phyloP scores from a whole-genome alignment of 2,329 filamentous ascomycete species.

The Ceratocystis diversiconidia region DNA sequence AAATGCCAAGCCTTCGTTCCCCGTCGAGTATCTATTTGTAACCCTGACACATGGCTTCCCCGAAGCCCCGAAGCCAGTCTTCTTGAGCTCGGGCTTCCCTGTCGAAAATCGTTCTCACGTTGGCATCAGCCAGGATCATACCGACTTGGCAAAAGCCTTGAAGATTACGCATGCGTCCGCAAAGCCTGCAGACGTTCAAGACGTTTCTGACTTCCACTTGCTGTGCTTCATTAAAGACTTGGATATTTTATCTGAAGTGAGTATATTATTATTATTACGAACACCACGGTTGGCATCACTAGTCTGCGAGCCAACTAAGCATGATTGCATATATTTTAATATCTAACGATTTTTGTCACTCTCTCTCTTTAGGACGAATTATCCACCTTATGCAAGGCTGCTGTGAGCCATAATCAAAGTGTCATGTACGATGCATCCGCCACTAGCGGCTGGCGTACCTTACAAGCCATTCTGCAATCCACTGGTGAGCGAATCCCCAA shows the following conservation, averaged over 20 bases:
- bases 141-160: constrained; percentile 52
- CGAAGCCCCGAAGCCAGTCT: constrained; percentile 60
- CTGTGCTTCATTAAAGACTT: constrained; percentile 74
- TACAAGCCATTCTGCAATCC: constrained; percentile 86
- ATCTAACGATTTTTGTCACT: constrained; percentile 16
- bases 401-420: constrained; percentile 63
- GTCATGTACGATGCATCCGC: constrained; percentile 74
- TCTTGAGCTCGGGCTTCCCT: constrained; percentile 61
- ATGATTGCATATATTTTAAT: neutral
- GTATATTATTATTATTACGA: neutral
- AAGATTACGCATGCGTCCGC: constrained; percentile 36
- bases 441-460: constrained; percentile 82
- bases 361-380: constrained; percentile 60
- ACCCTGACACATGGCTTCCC: constrained; percentile 96
- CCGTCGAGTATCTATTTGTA: constrained; percentile 89
- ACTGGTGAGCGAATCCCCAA: constrained; percentile 93
- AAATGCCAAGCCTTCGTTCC: constrained; percentile 91
- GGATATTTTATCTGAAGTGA: constrained; percentile 72
- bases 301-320: neutral
- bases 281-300: neutral
- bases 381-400: constrained; percentile 69
- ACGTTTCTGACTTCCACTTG: constrained; percentile 85
- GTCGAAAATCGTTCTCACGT: constrained; percentile 84
- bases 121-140: constrained; percentile 71
- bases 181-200: constrained; percentile 34